Conservation (phyloP, 768 basidiomycete genomes). For the Termitomyces heimii region DNA sequence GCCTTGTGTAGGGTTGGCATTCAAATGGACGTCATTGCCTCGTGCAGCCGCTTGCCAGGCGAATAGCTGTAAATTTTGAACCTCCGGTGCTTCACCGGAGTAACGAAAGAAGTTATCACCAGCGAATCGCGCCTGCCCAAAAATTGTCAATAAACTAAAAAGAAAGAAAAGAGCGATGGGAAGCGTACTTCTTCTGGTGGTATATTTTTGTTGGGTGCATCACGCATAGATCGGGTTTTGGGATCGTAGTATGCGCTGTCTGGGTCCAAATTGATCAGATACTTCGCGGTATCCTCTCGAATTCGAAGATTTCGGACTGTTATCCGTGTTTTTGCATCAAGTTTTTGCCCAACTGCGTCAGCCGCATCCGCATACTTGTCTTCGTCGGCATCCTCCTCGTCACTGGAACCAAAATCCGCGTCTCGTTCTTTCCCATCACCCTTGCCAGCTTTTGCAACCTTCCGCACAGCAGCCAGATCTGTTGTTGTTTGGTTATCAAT, state of each 20-base stretch:
- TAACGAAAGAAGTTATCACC: slow-evolving; percentile 95
- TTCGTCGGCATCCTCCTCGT: slow-evolving; percentile 94
- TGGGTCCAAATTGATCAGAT: slow-evolving; percentile 93
- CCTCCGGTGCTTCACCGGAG: slow-evolving; percentile 89
- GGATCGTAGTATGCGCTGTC: slow-evolving; percentile 98
- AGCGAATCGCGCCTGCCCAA: slow-evolving; percentile 72
- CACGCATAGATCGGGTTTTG: slow-evolving; percentile 99
- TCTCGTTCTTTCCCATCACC: slow-evolving; percentile 67
- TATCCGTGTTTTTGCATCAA: slow-evolving; percentile 97
- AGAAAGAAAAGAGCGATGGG: background rate
- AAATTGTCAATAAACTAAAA: background rate
- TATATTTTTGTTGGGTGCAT: slow-evolving; percentile 77
- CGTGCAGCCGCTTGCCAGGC: slow-evolving; percentile 94
- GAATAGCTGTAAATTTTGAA: slow-evolving; percentile 90
- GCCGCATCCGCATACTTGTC: slow-evolving; percentile 98
- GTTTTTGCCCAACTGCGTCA: slow-evolving; percentile 95
- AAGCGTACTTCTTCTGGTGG: slow-evolving; percentile 80
- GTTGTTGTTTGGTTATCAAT: slow-evolving; percentile 97
- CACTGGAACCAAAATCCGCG: slow-evolving; percentile 93
- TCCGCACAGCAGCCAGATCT: slow-evolving; percentile 84
- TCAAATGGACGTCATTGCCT: slow-evolving; percentile 93
- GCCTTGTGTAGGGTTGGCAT: slow-evolving; percentile 95
- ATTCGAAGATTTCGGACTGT: slow-evolving; percentile 98
- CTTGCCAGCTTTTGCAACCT: slow-evolving; percentile 89
- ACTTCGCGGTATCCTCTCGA: slow-evolving; percentile 98